These are phyloP conservation scores for Penicillium flavigenum DNA, from an alignment of 495 filamentous ascomycete genomes.

Conservation along the genomic window DNA sequence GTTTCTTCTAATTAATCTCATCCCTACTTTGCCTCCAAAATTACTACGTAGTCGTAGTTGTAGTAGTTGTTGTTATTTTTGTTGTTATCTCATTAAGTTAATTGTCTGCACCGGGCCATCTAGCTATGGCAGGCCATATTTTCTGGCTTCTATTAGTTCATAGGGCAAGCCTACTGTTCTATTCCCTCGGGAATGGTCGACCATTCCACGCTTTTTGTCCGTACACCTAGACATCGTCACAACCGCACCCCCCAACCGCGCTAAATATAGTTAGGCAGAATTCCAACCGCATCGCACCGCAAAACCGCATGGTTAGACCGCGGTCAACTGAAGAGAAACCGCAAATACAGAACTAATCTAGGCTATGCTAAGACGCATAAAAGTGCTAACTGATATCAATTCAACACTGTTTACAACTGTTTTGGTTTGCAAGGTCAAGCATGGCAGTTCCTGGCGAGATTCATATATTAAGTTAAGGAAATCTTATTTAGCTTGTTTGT, in stretches of 20 bases:
- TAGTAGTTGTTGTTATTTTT: not conserved
- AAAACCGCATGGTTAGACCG: conserved; percentile 1
- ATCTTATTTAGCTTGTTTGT: not conserved
- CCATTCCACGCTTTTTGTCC: too few species aligned
- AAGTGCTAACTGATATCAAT: not conserved
- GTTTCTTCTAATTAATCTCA: conserved; percentile 12
- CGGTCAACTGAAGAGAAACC: not conserved
- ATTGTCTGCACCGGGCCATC: not conserved
- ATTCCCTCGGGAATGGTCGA: not conserved
- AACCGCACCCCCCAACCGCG: conserved; percentile 1
- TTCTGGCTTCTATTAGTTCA: not conserved
- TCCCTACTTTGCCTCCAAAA: not conserved
- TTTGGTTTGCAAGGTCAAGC: conserved; percentile 1
- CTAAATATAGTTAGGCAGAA: conserved; percentile 1
- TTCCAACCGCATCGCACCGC: conserved; percentile 1
- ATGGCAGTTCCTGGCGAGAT: not conserved
- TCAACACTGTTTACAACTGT: not conserved
- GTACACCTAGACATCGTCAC: too few species aligned
- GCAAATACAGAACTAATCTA: not conserved
- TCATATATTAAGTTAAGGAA: not conserved
- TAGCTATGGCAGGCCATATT: not conserved
- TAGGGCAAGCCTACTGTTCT: not conserved
- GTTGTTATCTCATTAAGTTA: not conserved
- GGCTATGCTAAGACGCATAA: not conserved
- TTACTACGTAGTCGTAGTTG: not conserved